These are phyloP conservation scores for Domatiomyces globalis DNA, from an alignment of 2,329 filamentous ascomycete species.

Conservation along the genomic window DNA sequence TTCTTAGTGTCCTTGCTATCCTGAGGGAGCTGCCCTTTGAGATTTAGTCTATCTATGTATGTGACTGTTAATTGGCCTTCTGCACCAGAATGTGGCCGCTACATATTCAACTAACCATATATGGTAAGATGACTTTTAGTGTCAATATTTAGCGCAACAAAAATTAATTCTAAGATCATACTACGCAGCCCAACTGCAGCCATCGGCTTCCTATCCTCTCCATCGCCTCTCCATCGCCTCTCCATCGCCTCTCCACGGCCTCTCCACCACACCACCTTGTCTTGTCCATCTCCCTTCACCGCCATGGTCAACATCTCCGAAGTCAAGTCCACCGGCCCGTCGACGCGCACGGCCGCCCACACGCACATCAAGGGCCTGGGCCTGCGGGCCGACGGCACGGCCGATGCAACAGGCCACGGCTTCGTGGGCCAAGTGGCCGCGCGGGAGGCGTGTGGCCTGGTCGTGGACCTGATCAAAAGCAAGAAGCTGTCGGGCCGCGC, in stretches of 20 bases:
- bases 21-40: too few species aligned
- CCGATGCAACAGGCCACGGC: conserved; percentile 63
- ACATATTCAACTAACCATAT: too few species aligned
- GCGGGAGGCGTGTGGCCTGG: conserved; percentile 87
- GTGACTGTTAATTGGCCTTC: too few species aligned
- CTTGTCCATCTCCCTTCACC: conserved; percentile 11
- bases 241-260: too few species aligned
- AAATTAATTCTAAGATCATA: too few species aligned
- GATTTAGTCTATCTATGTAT: too few species aligned
- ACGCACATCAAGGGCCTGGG: conserved; percentile 96
- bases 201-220: neutral
- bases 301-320: conserved; percentile 81
- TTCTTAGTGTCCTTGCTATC: too few species aligned
- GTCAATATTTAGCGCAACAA: too few species aligned
- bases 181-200: too few species aligned
- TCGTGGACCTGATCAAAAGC: conserved; percentile 86
- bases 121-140: too few species aligned
- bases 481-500: conserved; percentile 97
- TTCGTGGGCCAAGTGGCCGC: conserved; percentile 83
- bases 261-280: neutral
- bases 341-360: conserved; percentile 90
- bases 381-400: conserved; percentile 68
- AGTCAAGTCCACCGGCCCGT: conserved; percentile 85
- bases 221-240: conserved; percentile 5
- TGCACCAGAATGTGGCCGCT: too few species aligned